Evolutionary conservation across 1,139 yeast genomes (phyloP), one percentile per base, ranked within the genome.

Genomic region (Magnusiomyces suaveolens): DNA sequence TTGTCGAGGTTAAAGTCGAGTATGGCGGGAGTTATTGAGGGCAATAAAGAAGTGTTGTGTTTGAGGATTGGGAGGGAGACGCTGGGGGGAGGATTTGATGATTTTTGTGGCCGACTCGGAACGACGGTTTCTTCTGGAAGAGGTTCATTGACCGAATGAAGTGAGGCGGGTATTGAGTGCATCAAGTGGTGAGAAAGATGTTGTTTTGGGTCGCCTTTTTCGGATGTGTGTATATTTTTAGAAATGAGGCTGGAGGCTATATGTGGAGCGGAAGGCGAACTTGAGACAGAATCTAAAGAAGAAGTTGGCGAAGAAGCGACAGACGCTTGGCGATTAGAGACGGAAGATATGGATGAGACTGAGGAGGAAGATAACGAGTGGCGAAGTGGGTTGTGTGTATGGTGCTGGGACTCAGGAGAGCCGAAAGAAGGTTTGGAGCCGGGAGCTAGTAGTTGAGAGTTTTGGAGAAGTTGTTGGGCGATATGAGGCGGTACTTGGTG

Each of bases 131-230:
- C 16, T 4, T 36, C 41, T 14, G 16, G 18, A 36, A 43, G 47
- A 21, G 47, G 48, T 39, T 55, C 48, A 6, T 36, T 53, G 36
- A 53, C 52, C 14, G 61, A 60, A 21, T 60, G 62, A 16, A 57
- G 54, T 20, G 62, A 60, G 24, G 62, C 59, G 38, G 63, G 63
- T 25, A 60, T 49, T n/a, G 62, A 60, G 21, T 62, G 59, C 63
- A 61, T 61, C 50, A 63, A 61, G 43, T 57, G 56, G 24, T 50
- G 52, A 16, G 56, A 55, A 2, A 20, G 4, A 21, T 41, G 24
- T 18, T 8, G 8, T 8, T 10, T 36, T 8, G 41, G 6, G 41
- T 38, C 18, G 20, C 16, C 41, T 38, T 32, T 32, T 8, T 14
- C 36, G 14, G 14, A 32, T 32, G 36, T 14, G 8, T 8, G 36